phyloP scores from a whole-genome alignment of 805 yeast species.

The Candida pseudoglaebosa region DNA sequence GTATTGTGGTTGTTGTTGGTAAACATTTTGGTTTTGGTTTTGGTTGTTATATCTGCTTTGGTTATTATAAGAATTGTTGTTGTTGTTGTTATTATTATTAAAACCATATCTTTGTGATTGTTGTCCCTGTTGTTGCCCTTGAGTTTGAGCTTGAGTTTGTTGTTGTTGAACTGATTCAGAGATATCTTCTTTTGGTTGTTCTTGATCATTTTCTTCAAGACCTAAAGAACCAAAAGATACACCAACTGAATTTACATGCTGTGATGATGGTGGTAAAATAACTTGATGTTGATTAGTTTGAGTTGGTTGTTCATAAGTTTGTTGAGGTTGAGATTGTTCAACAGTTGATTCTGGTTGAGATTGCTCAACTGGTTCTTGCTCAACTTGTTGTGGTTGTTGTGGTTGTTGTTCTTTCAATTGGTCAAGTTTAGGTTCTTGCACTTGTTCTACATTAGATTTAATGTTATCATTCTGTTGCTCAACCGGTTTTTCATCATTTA shows the following conservation, averaged over 20 bases:
- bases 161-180: slow-evolving; percentile 14
- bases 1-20: slow-evolving; percentile 16
- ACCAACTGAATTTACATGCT: slow-evolving; percentile 46
- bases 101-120: slow-evolving; percentile 16
- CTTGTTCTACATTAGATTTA: too few species aligned
- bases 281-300: slow-evolving; percentile 30
- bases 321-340: slow-evolving; percentile 7
- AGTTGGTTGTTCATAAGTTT: slow-evolving; percentile 8
- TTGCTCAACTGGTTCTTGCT: slow-evolving; percentile 22
- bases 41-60: slow-evolving; percentile 19
- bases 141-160: too few species aligned
- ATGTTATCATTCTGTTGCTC: slow-evolving; percentile 8
- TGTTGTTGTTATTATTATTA: slow-evolving; percentile 12
- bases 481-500: slow-evolving; percentile 55
- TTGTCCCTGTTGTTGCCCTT: slow-evolving; percentile 18
- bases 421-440: slow-evolving; percentile 6
- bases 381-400: slow-evolving; percentile 19
- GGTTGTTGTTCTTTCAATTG: slow-evolving; percentile 16
- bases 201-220: slow-evolving; percentile 36
- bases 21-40: slow-evolving; percentile 14
- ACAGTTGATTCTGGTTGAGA: slow-evolving; percentile 6
- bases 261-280: slow-evolving; percentile 50
- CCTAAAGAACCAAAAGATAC: slow-evolving; percentile 61
- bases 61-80: slow-evolving; percentile 18
- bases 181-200: slow-evolving; percentile 15